Base-by-base conservation (phyloP, 2,329 filamentous ascomycete genomes). In the Ophiostoma quercus region DNA sequence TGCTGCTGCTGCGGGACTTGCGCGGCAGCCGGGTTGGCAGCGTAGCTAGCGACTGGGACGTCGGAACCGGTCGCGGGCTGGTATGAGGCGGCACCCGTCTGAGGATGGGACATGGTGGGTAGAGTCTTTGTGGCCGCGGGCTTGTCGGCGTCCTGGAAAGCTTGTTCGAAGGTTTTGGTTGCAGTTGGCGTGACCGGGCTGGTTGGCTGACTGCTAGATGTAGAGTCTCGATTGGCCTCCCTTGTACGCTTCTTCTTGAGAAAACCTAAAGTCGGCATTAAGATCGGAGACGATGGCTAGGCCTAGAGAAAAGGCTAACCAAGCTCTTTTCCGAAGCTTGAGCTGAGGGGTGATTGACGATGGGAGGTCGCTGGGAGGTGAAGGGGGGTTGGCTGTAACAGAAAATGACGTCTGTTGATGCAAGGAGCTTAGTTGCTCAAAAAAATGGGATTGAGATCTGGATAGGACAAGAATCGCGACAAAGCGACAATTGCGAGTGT, bases 241-340 rank as follows among this genome's bases (percentile, higher is more conserved):
- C 93, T 96, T 83, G 93, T 96, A 87, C 93, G 90, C 87, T 96
- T 97, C 88, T 97, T 98, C 87, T 97, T 97, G 79, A 98, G 88
- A 79, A 97, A 93, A 81, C 92, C 92, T 84, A 97, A 87, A 81
- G 88, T 92, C 89, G 94, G 95, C 95, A 99, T 98, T 73, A 77
- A 76, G 74, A 70, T 70, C 67, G 71, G 60, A 41, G 25, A 37
- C 19, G 2, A 29, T 34, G 47, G 67, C 57, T 63, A 12, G 66
- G 66, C 32, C 65, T 66, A 39, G 57, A 16, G 22, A n/a, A 16
- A 51, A 68, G 47, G 68, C 62, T 25, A 65, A 32, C 62, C 12
- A 41, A 66, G 63, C 37, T 66, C 63, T 65, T 29, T 65, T 39
- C 39, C 3, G 34, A 37, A 43, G 37, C 34, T 66, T 41, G 63